Evolutionary conservation across 2,329 filamentous ascomycete species (phyloP).

Genomic region (Beauveria caledonica): DNA sequence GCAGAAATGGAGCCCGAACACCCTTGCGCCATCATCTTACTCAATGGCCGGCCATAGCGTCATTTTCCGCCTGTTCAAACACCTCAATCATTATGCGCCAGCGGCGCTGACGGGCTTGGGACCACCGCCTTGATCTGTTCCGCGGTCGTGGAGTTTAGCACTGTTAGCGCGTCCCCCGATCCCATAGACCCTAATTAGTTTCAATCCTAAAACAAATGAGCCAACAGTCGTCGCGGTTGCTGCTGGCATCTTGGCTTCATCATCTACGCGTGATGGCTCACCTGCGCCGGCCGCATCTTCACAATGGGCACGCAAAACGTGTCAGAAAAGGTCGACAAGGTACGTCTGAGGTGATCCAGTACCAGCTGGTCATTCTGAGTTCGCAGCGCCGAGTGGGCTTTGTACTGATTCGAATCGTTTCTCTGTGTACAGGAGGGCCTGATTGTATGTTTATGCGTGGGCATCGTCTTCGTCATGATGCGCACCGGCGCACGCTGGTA

Average conservation of each 20-base stretch:
- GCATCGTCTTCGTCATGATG: constrained; percentile 12
- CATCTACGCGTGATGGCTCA: not conserved
- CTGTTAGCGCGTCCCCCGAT: constrained; percentile 1
- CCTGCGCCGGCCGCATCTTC: not conserved
- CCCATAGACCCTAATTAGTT: not conserved
- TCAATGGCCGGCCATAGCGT: not conserved
- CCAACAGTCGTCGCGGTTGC: no score
- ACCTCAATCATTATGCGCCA: not conserved
- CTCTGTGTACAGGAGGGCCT: constrained; percentile 1
- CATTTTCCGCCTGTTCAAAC: not conserved
- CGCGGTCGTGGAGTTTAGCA: not conserved
- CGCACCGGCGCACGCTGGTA: constrained; percentile 15
- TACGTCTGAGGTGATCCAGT: not conserved
- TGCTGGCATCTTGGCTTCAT: no score
- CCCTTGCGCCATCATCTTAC: not conserved
- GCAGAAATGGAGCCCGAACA: not conserved
- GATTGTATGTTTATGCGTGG: constrained; percentile 13
- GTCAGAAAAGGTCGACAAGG: constrained; percentile 11
- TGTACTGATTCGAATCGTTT: not conserved
- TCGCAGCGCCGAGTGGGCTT: no score
- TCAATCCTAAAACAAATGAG: no score
- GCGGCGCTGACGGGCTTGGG: not conserved
- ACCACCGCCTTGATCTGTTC: not conserved
- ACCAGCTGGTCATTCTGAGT: not conserved
- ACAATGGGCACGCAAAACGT: constrained; percentile 14